A percentile compares a stretch with the other conserved stretches of the same genome.
phyloP scores from a whole-genome alignment of 495 filamentous ascomycete species.

The Bombardia bombarda region DNA sequence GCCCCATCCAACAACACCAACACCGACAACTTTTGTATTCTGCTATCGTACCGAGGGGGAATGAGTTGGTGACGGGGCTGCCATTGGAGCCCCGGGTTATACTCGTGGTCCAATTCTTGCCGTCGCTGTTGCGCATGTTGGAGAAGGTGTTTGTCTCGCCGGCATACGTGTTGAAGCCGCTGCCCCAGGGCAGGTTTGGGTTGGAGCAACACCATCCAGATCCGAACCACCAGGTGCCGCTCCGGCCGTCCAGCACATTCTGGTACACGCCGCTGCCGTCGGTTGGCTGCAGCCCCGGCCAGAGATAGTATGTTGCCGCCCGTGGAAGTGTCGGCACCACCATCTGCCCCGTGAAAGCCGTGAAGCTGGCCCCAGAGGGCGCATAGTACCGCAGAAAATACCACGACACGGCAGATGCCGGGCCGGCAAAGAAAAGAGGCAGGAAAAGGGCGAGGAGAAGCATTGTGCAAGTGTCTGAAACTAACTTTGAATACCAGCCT shows the following conservation, averaged over 20 bases:
- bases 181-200: slow-evolving; percentile 31
- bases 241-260: slow-evolving; percentile 33
- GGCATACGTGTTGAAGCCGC: slow-evolving; percentile 28
- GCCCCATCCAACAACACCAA: slow-evolving; percentile 2
- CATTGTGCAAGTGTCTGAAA: no score
- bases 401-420: slow-evolving; percentile 21
- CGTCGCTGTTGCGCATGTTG: slow-evolving; percentile 13
- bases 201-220: slow-evolving; percentile 37
- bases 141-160: slow-evolving; percentile 24
- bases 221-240: slow-evolving; percentile 37
- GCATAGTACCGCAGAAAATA: slow-evolving; percentile 30
- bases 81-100: slow-evolving; percentile 11
- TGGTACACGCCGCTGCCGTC: slow-evolving; percentile 35
- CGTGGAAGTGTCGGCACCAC: slow-evolving; percentile 26
- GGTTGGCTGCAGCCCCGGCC: slow-evolving; percentile 35
- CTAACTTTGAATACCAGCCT: no score
- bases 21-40: not conserved
- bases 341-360: slow-evolving; percentile 31
- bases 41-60: slow-evolving; percentile 11
- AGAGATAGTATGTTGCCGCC: slow-evolving; percentile 33
- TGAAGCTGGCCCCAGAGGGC: slow-evolving; percentile 25
- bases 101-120: slow-evolving; percentile 16
- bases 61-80: slow-evolving; percentile 14
- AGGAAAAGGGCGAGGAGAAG: not conserved
- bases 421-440: slow-evolving; percentile 15